A percentile compares a stretch with the other conserved stretches of the same genome.
Conservation (phyloP, 805 yeast genomes). For the Teunomyces panamensis region DNA sequence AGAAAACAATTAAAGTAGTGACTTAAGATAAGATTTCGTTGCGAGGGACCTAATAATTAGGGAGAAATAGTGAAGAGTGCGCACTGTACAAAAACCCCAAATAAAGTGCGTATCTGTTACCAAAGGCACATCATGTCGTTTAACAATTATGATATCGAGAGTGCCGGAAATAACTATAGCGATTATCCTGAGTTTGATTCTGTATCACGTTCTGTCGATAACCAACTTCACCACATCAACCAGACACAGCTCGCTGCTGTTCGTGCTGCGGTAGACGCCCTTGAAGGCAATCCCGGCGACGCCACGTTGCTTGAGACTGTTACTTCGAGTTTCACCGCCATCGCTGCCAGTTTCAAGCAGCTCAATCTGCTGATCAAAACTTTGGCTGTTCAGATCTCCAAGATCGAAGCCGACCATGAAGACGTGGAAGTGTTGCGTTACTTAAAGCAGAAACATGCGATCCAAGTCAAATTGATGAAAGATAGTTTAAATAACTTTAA, state of each 20-base stretch:
- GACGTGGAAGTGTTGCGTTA: constrained; percentile 37
- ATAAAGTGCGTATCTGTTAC: too few species aligned
- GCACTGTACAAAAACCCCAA: too few species aligned
- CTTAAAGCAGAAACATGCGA: constrained; percentile 38
- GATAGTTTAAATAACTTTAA: constrained; percentile 10
- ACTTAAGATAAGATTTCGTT: too few species aligned
- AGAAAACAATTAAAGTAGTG: too few species aligned
- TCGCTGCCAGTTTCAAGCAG: constrained; percentile 29
- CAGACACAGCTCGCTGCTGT: constrained; percentile 14
- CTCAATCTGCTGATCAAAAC: constrained; percentile 27
- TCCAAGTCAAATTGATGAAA: constrained; percentile 31
- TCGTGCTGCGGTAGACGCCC: constrained; percentile 4
- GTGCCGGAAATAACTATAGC: constrained; percentile 22
- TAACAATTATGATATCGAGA: constrained; percentile 21
- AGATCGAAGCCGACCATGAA: constrained; percentile 33
- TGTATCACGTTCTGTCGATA: constrained; percentile 29
- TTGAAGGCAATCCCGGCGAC: constrained; percentile 5
- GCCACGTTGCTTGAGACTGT: constrained; percentile 14
- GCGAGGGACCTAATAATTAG: too few species aligned
- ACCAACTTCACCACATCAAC: constrained; percentile 28
- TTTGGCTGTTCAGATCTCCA: constrained; percentile 25
- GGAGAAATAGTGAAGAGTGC: too few species aligned
- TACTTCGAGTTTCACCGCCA: constrained; percentile 16
- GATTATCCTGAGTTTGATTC: constrained; percentile 42
- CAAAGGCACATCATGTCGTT: constrained; percentile 20